Percentiles rank a stretch among this genome's conserved stretches.
Evolutionary conservation across 257 asterid genomes (phyloP).

Genomic region (Solanum ahanhuiri): DNA sequence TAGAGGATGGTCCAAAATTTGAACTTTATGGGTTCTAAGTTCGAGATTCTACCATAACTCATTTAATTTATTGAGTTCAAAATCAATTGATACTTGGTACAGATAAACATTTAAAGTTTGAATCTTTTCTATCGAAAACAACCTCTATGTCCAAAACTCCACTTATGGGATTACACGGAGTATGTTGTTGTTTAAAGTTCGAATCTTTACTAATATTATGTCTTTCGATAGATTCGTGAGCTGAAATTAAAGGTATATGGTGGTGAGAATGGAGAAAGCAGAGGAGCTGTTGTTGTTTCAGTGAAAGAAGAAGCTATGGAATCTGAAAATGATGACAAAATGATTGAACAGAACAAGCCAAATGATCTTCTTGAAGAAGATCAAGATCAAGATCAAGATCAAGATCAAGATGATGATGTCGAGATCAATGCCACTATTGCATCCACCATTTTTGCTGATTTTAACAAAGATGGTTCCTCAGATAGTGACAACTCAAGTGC

Average conservation of each 20-base stretch:
- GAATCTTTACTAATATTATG: background rate
- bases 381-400: slow-evolving; percentile 16
- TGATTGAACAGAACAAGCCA: background rate
- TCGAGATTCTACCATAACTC: background rate
- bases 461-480: slow-evolving; percentile 65
- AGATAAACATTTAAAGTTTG: background rate
- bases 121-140: background rate
- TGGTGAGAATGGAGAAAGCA: slow-evolving; percentile 16
- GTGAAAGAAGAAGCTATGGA: slow-evolving; percentile 47
- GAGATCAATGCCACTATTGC: slow-evolving; percentile 18
- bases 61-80: background rate
- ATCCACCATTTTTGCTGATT: slow-evolving; percentile 23
- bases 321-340: slow-evolving; percentile 30
- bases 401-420: slow-evolving; percentile 1
- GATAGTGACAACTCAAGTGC: slow-evolving; percentile 71
- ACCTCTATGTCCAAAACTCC: background rate
- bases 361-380: slow-evolving; percentile 15
- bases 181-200: background rate
- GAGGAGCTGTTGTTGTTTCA: slow-evolving; percentile 1
- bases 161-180: fast-evolving
- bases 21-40: background rate
- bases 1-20: background rate
- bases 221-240: slow-evolving; percentile 34
- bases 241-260: slow-evolving; percentile 45
- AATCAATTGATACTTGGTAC: background rate